Base-by-base conservation (phyloP, 2,329 filamentous ascomycete genomes). In the Coleophoma eucalyptorum region DNA sequence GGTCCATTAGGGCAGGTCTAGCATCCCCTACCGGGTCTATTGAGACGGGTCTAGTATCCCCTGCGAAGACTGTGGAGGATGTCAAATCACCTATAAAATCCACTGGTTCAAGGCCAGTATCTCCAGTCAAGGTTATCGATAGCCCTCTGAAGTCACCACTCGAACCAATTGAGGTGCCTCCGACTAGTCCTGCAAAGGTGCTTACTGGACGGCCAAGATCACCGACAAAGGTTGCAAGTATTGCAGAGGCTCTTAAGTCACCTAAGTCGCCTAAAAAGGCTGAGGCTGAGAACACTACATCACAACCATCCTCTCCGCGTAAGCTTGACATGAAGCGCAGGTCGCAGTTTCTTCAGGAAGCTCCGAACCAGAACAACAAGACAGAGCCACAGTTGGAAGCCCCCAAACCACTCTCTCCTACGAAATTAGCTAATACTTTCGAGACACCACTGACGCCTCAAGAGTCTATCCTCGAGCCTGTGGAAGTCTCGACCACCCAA, bases 261-360 rank as follows among this genome's bases (percentile, higher is more conserved):
- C 52, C 58, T 43, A 51, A 50, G 33, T 61, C 56, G 10, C 58
- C 59, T 7, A 62, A 58, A 2, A 65, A 68, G 48, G 41, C 42
- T n/a, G 50, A 63, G 34, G 54, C 60, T 41, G 67, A 68, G 21
- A 68, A 69, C 26, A 55, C 62, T 1, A 58, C 54, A 13, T 69
- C 74, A 1, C 72, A 75, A 52, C 70, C 78, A 4, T 63, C 73
- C 3, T 82, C 81, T 15, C 81, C 83, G 1, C 75, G 72, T 51
- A 83, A 84, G 58, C 67, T 84, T 18, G 75, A 83, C 57, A 65
- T 77, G 63, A 84, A 80, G 64, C 72, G 80, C 49, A 76, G 83
- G 67, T 84, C 81, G 2, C 73, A 67, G 49, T 85, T 86, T 57
- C 57, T 83, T 13, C 77, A 78, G 50, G 74, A 77, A 40, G 55